Conservation (phyloP, 2,329 filamentous ascomycete species). For the Clarireedia homoeocarpa region DNA sequence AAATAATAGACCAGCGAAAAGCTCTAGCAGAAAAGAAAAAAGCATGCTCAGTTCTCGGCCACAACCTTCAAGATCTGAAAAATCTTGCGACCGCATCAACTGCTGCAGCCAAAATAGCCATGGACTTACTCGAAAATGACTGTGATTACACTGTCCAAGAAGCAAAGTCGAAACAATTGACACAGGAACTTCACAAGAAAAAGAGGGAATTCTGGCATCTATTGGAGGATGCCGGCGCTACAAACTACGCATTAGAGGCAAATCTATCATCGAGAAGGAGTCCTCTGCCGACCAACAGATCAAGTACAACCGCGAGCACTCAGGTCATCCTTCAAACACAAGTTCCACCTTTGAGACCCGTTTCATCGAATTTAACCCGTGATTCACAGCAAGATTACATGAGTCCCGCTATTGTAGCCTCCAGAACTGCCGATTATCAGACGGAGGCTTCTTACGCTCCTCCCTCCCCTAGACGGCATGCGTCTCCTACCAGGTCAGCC, state of each 20-base stretch:
- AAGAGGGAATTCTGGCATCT: conserved; percentile 21
- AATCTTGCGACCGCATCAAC: not conserved
- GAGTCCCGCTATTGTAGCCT: not conserved
- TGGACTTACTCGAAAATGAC: conserved; percentile 15
- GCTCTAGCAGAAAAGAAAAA: conserved; percentile 20
- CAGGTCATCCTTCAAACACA: conserved; percentile 27
- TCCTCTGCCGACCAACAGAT: conserved; percentile 9
- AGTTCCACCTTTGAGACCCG: not conserved
- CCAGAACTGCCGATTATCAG: not conserved
- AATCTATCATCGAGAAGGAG: conserved; percentile 1
- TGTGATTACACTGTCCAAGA: conserved; percentile 18
- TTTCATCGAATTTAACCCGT: not conserved
- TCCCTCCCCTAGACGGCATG: not conserved
- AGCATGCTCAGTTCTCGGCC: conserved; percentile 13
- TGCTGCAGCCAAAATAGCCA: not conserved
- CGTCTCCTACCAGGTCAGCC: not conserved
- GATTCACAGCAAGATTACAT: not conserved
- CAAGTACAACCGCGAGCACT: conserved; percentile 21
- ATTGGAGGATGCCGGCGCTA: conserved; percentile 23
- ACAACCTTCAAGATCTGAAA: not conserved
- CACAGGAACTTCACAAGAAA: conserved; percentile 18
- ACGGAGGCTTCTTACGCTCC: not conserved
- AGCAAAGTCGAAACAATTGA: conserved; percentile 15
- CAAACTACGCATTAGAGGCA: conserved; percentile 24
- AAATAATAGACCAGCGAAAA: conserved; percentile 21